These are phyloP conservation scores for Discostella stelligera DNA, from an alignment of 352 stramenopile species.

Conservation along the genomic window DNA sequence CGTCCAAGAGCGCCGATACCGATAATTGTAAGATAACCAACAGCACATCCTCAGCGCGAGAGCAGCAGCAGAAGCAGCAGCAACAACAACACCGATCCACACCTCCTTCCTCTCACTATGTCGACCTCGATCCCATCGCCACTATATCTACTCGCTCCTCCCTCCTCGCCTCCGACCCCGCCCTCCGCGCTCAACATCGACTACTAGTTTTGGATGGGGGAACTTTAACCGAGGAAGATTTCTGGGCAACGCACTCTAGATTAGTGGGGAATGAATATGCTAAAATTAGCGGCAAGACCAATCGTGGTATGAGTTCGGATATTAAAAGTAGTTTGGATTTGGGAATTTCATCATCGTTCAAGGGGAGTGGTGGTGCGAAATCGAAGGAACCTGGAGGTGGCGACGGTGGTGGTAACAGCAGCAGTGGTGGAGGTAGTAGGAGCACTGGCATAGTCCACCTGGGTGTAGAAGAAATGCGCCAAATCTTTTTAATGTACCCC, in stretches of 20 bases:
- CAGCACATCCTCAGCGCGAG: constrained; percentile 10
- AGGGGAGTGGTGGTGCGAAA: not conserved
- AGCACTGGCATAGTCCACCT: constrained; percentile 49
- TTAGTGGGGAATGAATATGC: constrained; percentile 78
- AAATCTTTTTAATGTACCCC: constrained; percentile 83
- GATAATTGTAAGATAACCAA: constrained; percentile 10
- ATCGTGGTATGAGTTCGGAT: constrained; percentile 54
- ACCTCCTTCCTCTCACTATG: constrained; percentile 43
- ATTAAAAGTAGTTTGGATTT: constrained; percentile 71
- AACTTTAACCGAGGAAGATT: constrained; percentile 76
- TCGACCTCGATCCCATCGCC: constrained; percentile 61
- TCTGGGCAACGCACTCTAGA: constrained; percentile 74
- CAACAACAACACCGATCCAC: constrained; percentile 17
- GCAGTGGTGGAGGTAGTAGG: not conserved
- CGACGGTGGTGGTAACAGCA: not conserved
- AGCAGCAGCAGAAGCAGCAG: not conserved
- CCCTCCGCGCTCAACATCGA: constrained; percentile 69
- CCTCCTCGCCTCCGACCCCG: constrained; percentile 73
- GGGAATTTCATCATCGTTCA: constrained; percentile 14
- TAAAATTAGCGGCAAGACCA: constrained; percentile 58
- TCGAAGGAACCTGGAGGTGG: not conserved
- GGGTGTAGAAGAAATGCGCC: constrained; percentile 81
- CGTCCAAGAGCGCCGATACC: not conserved
- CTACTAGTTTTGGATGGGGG: constrained; percentile 57
- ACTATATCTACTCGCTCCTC: constrained; percentile 68